phyloP scores from a whole-genome alignment of 345 rosid species.

The Ceriops zippeliana region DNA sequence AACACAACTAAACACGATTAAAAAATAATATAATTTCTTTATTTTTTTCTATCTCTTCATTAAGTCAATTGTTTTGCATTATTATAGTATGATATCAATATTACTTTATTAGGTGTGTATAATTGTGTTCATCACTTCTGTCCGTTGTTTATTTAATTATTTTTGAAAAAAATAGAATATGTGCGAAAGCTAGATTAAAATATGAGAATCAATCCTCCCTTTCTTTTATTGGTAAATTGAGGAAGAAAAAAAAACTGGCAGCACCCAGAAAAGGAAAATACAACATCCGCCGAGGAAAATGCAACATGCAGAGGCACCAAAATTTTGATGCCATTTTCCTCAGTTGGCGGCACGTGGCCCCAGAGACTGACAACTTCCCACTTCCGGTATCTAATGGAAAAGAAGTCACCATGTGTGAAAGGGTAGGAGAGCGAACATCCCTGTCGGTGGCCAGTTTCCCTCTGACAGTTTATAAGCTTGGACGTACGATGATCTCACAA shows the following conservation, averaged over 20 bases:
- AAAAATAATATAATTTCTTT: no score
- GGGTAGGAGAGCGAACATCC: constrained; percentile 45
- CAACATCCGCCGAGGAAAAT: background rate
- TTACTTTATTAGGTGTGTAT: background rate
- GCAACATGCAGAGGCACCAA: constrained; percentile 27
- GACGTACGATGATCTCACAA: no score
- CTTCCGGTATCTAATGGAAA: constrained; percentile 42
- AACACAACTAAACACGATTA: no score
- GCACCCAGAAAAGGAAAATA: constrained; percentile 33
- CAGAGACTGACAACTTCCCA: constrained; percentile 38
- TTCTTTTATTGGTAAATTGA: constrained; percentile 62
- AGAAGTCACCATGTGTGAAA: constrained; percentile 13
- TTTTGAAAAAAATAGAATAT: background rate
- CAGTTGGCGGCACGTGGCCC: constrained; percentile 37
- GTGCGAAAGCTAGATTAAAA: constrained; percentile 2
- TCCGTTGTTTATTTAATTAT: background rate
- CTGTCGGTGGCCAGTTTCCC: constrained; percentile 76
- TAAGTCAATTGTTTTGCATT: no score
- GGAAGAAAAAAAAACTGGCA: constrained; percentile 16
- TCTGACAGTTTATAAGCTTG: constrained; percentile 29
- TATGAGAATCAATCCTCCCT: constrained; percentile 40
- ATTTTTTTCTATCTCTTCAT: no score
- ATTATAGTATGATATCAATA: no score
- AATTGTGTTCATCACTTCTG: background rate
- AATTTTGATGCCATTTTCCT: constrained; percentile 12